Conservation (phyloP, 192 early-diverging fungal species). For the Allomyces macrogynus region DNA sequence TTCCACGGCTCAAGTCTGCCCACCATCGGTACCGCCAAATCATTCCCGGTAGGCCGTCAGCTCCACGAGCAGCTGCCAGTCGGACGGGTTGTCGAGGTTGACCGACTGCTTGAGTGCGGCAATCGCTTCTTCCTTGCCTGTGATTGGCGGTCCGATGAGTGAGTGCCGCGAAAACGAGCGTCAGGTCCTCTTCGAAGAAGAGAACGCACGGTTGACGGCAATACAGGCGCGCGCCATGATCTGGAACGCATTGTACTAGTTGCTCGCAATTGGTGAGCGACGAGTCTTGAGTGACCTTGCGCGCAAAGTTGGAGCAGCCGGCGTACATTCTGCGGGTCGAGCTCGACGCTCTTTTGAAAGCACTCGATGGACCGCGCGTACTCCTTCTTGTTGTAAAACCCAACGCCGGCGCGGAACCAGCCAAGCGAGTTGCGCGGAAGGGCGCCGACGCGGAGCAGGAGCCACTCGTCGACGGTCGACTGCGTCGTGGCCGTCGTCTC, state of each 20-base stretch:
- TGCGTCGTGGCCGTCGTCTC: no score
- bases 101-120: conserved; percentile 35
- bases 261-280: background rate
- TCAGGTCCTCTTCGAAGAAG: background rate
- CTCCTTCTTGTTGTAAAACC: conserved; percentile 44
- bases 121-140: conserved; percentile 40
- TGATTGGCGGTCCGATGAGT: background rate
- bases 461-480: conserved; percentile 18
- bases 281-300: no score
- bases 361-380: conserved; percentile 33
- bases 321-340: conserved; percentile 32
- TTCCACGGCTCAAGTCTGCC: no score
- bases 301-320: no score
- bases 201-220: conserved; percentile 26
- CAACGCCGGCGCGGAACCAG: conserved; percentile 39
- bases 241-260: conserved; percentile 36
- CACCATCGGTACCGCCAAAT: background rate
- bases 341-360: conserved; percentile 31
- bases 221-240: conserved; percentile 41
- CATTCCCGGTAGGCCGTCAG: conserved; percentile 26
- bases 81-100: conserved; percentile 34
- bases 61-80: conserved; percentile 35
- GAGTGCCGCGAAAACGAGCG: background rate
- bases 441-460: conserved; percentile 26
- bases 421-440: conserved; percentile 34